Base-by-base conservation (phyloP, 768 basidiomycete species). In the Trametes coccinea region DNA sequence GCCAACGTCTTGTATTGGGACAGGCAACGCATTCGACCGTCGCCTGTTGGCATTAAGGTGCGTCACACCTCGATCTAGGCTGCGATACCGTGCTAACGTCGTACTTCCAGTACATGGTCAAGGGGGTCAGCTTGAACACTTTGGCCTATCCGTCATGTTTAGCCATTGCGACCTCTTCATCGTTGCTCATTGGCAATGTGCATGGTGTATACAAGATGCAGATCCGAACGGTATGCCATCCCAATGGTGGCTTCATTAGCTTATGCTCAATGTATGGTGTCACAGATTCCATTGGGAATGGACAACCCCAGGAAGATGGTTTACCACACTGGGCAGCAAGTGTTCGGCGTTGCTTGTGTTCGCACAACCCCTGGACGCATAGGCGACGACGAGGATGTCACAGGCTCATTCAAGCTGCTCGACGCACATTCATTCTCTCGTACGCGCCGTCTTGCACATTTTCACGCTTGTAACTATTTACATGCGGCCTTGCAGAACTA, bases 171-270 rank as follows among this genome's bases (percentile, higher is more conserved):
- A 81, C 83, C 3, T 70, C 79, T 0, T 77, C 77, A 5, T 76
- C 80, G 0, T 72, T 95, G 14, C 74, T 82, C 50, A 83, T 96
- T 47, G 93, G 93, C 7, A 76, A 76, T 5, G 80, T 93, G 11
- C 75, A 78, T 34, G 82, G 88, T 61, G 76, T 93, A 10, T 84
- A 90, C 64, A 91, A 90, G 72, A 79, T 94, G 72, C 90, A 95
- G 67, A 85, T 95, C 48, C 85, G 87, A 58, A 83, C 91, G 39
- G 92, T 92, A 71, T 64, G 82, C 63, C 34, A 43, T 48, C 31
- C 6, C 17, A 46, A 2, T 37, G 61, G 39, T 22, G 29, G 33
- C 53, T 62, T 22, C 66, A 43, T 55, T 34, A 39, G 30, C 13
- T 29, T 22, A 22, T 22, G 22, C 22, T 22, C 22, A 22, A 22